Conservation (phyloP, 331 rosid species). For the Pyrus hybrid region DNA sequence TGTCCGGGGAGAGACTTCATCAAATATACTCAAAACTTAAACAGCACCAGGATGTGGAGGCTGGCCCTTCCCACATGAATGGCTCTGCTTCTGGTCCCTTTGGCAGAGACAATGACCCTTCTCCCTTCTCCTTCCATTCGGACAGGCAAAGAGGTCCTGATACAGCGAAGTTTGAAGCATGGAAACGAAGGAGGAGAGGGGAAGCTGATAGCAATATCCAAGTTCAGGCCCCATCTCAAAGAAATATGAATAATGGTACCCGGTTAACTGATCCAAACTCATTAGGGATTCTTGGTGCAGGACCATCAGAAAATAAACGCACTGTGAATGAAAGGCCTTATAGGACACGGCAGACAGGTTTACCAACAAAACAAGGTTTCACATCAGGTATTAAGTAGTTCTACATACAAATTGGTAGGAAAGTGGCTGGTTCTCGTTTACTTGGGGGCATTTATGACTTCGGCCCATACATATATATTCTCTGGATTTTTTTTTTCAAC, state of each 20-base stretch:
- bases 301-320: constrained; percentile 70
- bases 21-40: constrained; percentile 87
- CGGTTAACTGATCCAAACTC: constrained; percentile 65
- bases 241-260: constrained; percentile 42
- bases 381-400: constrained; percentile 34
- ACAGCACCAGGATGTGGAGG: constrained; percentile 72
- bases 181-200: constrained; percentile 83
- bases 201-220: constrained; percentile 59
- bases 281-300: constrained; percentile 95
- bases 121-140: constrained; percentile 29
- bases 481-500: constrained; percentile 54
- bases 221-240: constrained; percentile 54
- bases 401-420: constrained; percentile 9
- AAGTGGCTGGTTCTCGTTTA: constrained; percentile 32
- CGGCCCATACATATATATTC: constrained; percentile 49
- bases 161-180: constrained; percentile 69
- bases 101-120: constrained; percentile 47
- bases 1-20: constrained; percentile 89
- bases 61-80: constrained; percentile 65
- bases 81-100: constrained; percentile 52
- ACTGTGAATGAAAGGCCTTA: constrained; percentile 53
- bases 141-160: constrained; percentile 59
- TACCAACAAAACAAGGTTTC: constrained; percentile 63
- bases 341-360: constrained; percentile 55
- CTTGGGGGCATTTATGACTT: constrained; percentile 17